These are phyloP conservation scores for Umbellularia californica DNA, from an alignment of 164 flowering plant genomes.

Conservation along the genomic window DNA sequence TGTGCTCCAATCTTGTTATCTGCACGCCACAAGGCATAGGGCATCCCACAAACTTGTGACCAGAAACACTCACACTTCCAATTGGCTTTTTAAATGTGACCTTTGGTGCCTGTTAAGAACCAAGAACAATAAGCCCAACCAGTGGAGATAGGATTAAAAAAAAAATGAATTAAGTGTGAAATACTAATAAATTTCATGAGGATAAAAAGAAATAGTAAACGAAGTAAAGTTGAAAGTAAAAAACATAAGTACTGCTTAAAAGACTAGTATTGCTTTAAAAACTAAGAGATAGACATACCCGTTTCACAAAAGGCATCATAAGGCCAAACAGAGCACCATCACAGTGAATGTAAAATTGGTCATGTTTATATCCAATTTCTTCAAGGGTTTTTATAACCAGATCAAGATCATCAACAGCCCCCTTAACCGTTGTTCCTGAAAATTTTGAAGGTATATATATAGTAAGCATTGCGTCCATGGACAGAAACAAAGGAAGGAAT, in stretches of 20 bases:
- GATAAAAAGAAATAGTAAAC: no score
- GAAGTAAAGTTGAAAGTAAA: not conserved
- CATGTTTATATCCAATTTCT: slow-evolving; percentile 68
- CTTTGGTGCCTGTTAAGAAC: slow-evolving; percentile 72
- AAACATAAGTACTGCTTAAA: not conserved
- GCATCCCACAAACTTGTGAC: slow-evolving; percentile 96
- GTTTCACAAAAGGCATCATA: slow-evolving; percentile 98
- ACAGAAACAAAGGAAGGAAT: not conserved
- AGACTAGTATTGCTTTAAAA: not conserved
- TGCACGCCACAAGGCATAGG: slow-evolving; percentile 99
- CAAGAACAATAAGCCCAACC: not conserved
- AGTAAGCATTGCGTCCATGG: not conserved
- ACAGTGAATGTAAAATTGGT: slow-evolving; percentile 87
- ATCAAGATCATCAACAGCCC: slow-evolving; percentile 98
- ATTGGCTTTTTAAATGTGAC: slow-evolving; percentile 91
- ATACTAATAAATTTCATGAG: not conserved
- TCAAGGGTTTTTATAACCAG: slow-evolving; percentile 81
- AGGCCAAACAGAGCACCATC: slow-evolving; percentile 96
- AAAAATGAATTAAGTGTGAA: not conserved
- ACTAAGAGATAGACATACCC: slow-evolving; percentile 34
- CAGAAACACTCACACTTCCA: slow-evolving; percentile 95
- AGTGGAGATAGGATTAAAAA: not conserved
- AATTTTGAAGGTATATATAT: not conserved
- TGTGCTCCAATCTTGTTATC: slow-evolving; percentile 79
- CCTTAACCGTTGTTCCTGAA: slow-evolving; percentile 95